Evolutionary conservation across 1,284 basidiomycete species (phyloP), one percentile per base, ranked within the genome.

Genomic region (Sporisorium scitamineum): DNA sequence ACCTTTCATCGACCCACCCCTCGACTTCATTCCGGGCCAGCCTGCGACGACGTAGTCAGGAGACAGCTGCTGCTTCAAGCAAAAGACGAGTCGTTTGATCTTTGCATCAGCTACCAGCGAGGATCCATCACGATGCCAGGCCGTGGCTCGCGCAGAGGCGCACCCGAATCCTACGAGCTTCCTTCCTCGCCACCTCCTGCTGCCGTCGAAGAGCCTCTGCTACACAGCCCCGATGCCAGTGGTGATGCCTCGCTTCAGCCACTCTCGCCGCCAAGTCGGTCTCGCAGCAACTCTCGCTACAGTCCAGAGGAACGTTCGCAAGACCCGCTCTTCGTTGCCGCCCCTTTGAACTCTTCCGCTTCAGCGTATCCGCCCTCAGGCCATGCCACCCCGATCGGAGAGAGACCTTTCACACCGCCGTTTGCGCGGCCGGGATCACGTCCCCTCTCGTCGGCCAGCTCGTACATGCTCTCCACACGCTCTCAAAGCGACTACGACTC

Each of bases 401-500:
- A 68, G 18, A 50, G 61, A 37, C 58, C 70, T 16, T 68, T 58
- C 53, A 68, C 61, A 10, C 65, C 70, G 10, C 65, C 65, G n/a
- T 61, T 64, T 24, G 61, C 44, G 11, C 44, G 54, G 14, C 53
- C 54, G 5, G 55, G 24, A 7, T 57, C 64, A 9, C 39, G 74
- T 1, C 66, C 70, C 3, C 22, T 47, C 2, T 70, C 66, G 14
- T 14, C 70, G 8, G 70, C 77, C 44, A 77, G 75, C 59, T 75
- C 77, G 6, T 63, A 67, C 51, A 63, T 77, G 67, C 53, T 77
- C 22, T 59, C 61, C 29, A 39, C 52, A 5, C 60, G 65, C 53
- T 67, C 65, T 2, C 61, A 61, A 24, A 76, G 62, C 55, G 78
- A 80, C 47, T 80, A 80, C 41, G 78, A 78, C 41, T 76, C 76